Conservation (phyloP, 2,329 filamentous ascomycete species). For the Amphichorda felina region DNA sequence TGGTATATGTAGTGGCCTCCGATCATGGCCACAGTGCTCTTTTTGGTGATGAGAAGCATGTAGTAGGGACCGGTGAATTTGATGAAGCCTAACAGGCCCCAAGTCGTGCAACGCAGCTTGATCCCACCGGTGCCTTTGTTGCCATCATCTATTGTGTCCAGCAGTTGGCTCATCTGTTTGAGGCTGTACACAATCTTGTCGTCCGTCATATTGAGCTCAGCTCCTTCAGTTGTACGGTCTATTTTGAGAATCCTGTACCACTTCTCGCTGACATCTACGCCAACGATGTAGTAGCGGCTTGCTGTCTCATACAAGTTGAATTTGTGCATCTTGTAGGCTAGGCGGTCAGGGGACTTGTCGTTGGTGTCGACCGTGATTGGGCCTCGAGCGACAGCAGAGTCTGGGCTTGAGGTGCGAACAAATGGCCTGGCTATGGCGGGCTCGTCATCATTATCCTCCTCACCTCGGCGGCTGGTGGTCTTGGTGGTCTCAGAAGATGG, state of each 20-base stretch:
- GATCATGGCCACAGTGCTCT: conserved; percentile 90
- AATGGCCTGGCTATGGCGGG: conserved; percentile 46
- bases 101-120: conserved; percentile 79
- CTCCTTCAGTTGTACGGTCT: conserved; percentile 70
- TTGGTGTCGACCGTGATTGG: conserved; percentile 9
- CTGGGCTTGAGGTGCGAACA: conserved; percentile 40
- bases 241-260: conserved; percentile 90
- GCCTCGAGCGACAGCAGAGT: conserved; percentile 14
- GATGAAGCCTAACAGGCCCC: conserved; percentile 92
- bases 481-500: conserved; percentile 12
- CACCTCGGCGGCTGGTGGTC: conserved; percentile 11
- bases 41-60: conserved; percentile 93
- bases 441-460: conserved; percentile 47
- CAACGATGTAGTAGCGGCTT: conserved; percentile 86
- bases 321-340: conserved; percentile 71
- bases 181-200: conserved; percentile 92
- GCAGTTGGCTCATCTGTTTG: conserved; percentile 82
- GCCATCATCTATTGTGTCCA: conserved; percentile 90
- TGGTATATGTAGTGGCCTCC: conserved; percentile 95
- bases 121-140: conserved; percentile 86
- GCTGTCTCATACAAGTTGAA: conserved; percentile 97
- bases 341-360: conserved; percentile 19
- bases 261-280: conserved; percentile 79
- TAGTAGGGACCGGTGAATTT: conserved; percentile 93
- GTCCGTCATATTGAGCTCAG: conserved; percentile 73